Evolutionary conservation across 257 asterid species (phyloP).

Genomic region (Salvia splendens): DNA sequence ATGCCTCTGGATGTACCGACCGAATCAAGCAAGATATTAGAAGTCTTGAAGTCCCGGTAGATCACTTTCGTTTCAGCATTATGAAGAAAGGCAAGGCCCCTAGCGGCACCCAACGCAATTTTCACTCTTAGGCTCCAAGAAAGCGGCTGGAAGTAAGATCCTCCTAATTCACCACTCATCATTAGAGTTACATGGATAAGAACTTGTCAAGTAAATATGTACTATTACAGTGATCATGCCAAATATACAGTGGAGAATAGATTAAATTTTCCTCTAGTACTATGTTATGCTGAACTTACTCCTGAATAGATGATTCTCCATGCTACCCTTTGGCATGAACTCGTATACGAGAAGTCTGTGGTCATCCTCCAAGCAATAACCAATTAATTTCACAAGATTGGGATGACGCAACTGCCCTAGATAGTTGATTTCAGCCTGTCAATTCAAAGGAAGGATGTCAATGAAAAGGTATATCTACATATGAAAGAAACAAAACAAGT

Average conservation of each 20-base stretch:
- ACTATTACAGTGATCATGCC: neutral
- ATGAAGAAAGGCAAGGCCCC: conserved; percentile 92
- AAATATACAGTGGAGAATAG: neutral
- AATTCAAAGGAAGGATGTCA: conserved; percentile 22
- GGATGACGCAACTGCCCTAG: conserved; percentile 81
- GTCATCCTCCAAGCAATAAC: conserved; percentile 90
- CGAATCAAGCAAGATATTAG: conserved; percentile 80
- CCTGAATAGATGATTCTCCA: conserved; percentile 92
- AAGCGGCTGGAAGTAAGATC: conserved; percentile 76
- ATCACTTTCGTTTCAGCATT: conserved; percentile 78
- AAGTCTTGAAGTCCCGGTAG: conserved; percentile 86
- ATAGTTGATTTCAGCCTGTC: conserved; percentile 89
- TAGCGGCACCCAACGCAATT: conserved; percentile 85
- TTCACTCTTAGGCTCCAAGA: conserved; percentile 77
- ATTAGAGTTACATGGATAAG: conserved; percentile 8
- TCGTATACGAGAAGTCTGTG: conserved; percentile 85
- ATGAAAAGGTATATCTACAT: neutral
- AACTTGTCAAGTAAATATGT: neutral
- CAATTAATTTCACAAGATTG: conserved; percentile 81
- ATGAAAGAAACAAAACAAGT: conserved; percentile 10
- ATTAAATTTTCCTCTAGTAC: neutral
- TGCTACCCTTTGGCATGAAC: conserved; percentile 92
- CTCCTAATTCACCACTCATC: conserved; percentile 50
- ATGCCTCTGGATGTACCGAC: conserved; percentile 38
- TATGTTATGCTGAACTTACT: conserved; percentile 50